Percentiles rank a stretch among this genome's conserved stretches.
Conservation (phyloP, 345 rosid genomes). For the Ceriops zippeliana region DNA sequence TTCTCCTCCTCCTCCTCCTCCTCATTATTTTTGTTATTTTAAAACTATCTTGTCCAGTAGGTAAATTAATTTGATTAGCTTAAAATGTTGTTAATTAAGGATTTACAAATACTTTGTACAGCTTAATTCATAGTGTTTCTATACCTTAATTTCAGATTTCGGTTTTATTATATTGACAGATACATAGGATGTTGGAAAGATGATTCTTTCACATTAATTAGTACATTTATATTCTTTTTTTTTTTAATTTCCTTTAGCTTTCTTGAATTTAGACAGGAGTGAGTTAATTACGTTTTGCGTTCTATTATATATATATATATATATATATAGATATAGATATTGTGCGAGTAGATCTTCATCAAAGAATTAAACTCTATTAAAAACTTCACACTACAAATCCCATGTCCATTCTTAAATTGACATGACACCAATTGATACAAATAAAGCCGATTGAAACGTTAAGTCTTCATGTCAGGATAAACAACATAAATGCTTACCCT, state of each 20-base stretch:
- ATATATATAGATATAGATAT: too few species aligned
- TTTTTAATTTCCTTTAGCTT: background rate
- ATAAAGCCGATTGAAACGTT: too few species aligned
- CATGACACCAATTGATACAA: too few species aligned
- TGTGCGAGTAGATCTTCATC: too few species aligned
- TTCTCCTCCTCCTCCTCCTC: background rate
- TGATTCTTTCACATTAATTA: slow-evolving; percentile 19
- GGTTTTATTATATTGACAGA: slow-evolving; percentile 2
- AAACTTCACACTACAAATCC: too few species aligned
- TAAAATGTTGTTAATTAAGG: slow-evolving; percentile 15
- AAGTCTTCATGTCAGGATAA: too few species aligned
- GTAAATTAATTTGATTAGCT: slow-evolving; percentile 12
- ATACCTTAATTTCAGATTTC: slow-evolving; percentile 20
- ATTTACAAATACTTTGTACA: slow-evolving; percentile 33
- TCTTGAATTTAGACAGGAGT: too few species aligned
- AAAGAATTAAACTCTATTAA: too few species aligned
- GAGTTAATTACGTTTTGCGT: too few species aligned
- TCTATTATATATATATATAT: too few species aligned
- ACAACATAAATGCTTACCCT: too few species aligned
- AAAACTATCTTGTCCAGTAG: background rate
- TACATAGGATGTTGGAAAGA: slow-evolving; percentile 11
- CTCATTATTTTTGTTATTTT: background rate
- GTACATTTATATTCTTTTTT: slow-evolving; percentile 2
- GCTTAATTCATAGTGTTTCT: slow-evolving; percentile 25
- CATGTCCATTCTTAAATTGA: too few species aligned